Evolutionary conservation across 768 basidiomycete genomes (phyloP), one percentile per base, ranked within the genome.

Genomic region (Boletus rubescentipes): DNA sequence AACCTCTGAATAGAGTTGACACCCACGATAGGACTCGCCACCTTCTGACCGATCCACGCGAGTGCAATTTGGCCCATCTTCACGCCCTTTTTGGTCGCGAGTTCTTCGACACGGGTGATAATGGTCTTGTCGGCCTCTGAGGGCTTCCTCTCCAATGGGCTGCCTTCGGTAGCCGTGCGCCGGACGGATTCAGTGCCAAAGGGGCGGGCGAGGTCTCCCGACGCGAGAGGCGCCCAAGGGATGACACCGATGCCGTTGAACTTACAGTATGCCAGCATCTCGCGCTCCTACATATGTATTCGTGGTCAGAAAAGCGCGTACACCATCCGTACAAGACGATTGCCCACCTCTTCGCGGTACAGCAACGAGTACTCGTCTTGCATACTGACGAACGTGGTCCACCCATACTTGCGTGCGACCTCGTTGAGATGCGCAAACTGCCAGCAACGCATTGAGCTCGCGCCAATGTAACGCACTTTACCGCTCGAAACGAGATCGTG

Each of bases 381-480:
- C 74, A 83, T 81, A 53, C 79, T 77, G 44, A 80, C 71, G 56
- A 84, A 83, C 54, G 72, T 76, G 9, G 82, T 82, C 73, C 80
- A 79, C 7, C 74, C 73, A n/a, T 78, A 64, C 48, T 67, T 68
- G 31, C 67, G 66, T 4, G 80, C 80, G 2, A 77, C 71, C 30
- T 75, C 71, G 49, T 80, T 77, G 64, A 80, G 63, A 50, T 69
- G 58, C 14, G 71, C 70, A 41, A 79, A 75, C 39, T 79, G 72
- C 78, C 77, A 79, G 9, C 74, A 62, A 9, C 72, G 66, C 76
- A 78, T 77, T 36, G 75, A 76, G 52, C 75, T 77, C 5, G 73
- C 77, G 6, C 79, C 79, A 38, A 81, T 73, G 55, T 81, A 83
- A 31, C 79, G 67, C 23, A 79, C 80, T 58, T 78, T 77, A 18